These are phyloP conservation scores for Pascua sp. DNA, from an alignment of 1,284 basidiomycete species.

Conservation along the genomic window DNA sequence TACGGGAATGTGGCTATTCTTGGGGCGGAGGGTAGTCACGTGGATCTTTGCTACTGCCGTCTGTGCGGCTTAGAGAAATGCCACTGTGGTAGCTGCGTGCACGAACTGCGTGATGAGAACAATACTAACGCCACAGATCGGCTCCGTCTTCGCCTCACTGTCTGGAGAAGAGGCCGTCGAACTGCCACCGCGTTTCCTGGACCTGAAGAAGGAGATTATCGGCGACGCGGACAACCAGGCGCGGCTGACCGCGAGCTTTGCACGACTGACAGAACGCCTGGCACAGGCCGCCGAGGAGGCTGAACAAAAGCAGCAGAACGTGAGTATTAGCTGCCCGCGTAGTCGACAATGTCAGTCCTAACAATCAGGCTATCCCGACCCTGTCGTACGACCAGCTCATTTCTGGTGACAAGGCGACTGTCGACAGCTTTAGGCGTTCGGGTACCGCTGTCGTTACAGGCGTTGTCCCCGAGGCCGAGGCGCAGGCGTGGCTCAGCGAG, in stretches of 20 bases:
- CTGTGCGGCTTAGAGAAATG: neutral
- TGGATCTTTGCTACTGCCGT: neutral
- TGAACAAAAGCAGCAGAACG: constrained; percentile 48
- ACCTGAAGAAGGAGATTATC: constrained; percentile 59
- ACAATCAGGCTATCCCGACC: constrained; percentile 58
- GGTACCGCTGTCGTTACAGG: constrained; percentile 63
- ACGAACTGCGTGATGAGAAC: neutral
- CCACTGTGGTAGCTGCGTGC: neutral
- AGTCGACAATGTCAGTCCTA: neutral
- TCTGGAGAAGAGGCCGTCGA: constrained; percentile 50
- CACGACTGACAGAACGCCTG: constrained; percentile 57
- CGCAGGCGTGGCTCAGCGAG: constrained; percentile 60
- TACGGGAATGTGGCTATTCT: no score
- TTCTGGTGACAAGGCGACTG: constrained; percentile 51
- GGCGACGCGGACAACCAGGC: constrained; percentile 51
- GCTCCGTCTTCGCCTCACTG: constrained; percentile 59
- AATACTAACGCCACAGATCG: constrained; percentile 48
- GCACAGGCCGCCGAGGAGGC: constrained; percentile 54
- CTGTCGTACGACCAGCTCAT: constrained; percentile 56
- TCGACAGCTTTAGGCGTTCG: constrained; percentile 55
- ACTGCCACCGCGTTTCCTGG: constrained; percentile 59
- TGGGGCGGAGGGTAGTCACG: neutral
- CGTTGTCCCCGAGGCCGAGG: constrained; percentile 59
- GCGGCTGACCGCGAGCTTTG: constrained; percentile 57
- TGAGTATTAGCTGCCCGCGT: constrained; percentile 4